These are phyloP conservation scores for Phytophthora chlamydospora DNA, from an alignment of 352 stramenopile species.

Conservation along the genomic window DNA sequence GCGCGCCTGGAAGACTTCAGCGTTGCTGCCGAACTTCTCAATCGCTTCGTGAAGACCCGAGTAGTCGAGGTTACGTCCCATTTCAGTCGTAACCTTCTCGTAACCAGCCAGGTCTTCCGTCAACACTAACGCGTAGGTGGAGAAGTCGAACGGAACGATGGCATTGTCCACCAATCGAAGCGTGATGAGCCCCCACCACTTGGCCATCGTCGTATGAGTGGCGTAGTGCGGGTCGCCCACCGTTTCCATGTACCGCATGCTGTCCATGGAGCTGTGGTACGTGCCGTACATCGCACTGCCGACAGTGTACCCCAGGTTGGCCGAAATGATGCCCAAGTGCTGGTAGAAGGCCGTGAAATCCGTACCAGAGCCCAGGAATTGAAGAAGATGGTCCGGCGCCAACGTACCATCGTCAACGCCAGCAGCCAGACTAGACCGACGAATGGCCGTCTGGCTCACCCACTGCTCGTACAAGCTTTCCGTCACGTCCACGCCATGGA, in stretches of 20 bases:
- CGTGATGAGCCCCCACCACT: conserved; percentile 68
- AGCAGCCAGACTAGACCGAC: conserved; percentile 14
- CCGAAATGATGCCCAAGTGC: conserved; percentile 82
- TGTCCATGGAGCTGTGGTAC: conserved; percentile 91
- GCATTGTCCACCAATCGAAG: conserved; percentile 58
- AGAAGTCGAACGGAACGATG: conserved; percentile 74
- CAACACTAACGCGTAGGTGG: conserved; percentile 73
- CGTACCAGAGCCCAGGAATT: conserved; percentile 56
- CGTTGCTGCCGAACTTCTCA: conserved; percentile 39
- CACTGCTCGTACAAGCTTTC: conserved; percentile 51
- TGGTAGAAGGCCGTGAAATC: conserved; percentile 85
- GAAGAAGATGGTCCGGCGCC: conserved; percentile 51
- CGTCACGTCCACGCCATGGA: conserved; percentile 27
- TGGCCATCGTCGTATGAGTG: conserved; percentile 53
- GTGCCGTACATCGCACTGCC: conserved; percentile 52
- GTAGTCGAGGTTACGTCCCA: conserved; percentile 39
- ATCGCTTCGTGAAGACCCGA: conserved; percentile 45
- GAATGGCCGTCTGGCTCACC: conserved; percentile 32
- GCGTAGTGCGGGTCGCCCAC: conserved; percentile 66
- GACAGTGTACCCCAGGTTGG: conserved; percentile 38
- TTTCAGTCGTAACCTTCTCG: conserved; percentile 31
- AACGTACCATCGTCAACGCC: conserved; percentile 38
- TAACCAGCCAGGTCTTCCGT: conserved; percentile 43
- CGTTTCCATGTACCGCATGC: conserved; percentile 67
- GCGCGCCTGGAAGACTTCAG: conserved; percentile 32